These are phyloP conservation scores for Apocynum venetum DNA, from an alignment of 257 asterid genomes.

Conservation along the genomic window DNA sequence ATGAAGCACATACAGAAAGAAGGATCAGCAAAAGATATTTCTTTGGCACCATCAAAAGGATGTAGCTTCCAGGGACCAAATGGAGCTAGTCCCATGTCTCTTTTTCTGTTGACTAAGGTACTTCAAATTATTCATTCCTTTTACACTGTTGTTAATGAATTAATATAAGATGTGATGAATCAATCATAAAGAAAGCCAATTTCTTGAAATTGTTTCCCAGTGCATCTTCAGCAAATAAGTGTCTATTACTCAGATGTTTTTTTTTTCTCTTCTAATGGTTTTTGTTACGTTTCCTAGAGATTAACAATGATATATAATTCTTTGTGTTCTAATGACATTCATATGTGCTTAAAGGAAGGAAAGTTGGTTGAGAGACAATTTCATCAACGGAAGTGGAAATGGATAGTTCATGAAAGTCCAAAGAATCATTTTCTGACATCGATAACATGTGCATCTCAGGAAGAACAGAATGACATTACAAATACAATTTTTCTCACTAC, in stretches of 20 bases:
- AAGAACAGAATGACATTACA: conserved; percentile 29
- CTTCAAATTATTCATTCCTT: neutral
- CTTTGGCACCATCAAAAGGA: conserved; percentile 45
- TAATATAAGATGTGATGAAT: neutral
- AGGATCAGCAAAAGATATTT: conserved; percentile 34
- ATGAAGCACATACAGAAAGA: conserved; percentile 66
- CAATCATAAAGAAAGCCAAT: neutral
- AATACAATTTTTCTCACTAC: conserved; percentile 53
- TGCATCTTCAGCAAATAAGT: neutral
- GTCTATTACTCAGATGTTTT: too few relatives aligned
- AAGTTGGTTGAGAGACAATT: conserved; percentile 62
- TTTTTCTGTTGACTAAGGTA: conserved; percentile 73
- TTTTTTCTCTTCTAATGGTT: too few relatives aligned
- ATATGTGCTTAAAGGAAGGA: conserved; percentile 41
- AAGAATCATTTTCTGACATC: conserved; percentile 54
- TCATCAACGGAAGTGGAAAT: conserved; percentile 78
- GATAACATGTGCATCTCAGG: conserved; percentile 53
- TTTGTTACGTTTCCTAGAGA: too few relatives aligned
- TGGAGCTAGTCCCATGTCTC: conserved; percentile 50
- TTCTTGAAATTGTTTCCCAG: neutral
- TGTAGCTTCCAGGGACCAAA: conserved; percentile 49
- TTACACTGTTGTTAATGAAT: neutral
- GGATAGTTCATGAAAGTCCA: conserved; percentile 78
- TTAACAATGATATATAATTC: too few relatives aligned
- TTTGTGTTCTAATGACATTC: neutral